Conservation (phyloP, 2,329 filamentous ascomycete species). For the Pleoardoris graminearum region DNA sequence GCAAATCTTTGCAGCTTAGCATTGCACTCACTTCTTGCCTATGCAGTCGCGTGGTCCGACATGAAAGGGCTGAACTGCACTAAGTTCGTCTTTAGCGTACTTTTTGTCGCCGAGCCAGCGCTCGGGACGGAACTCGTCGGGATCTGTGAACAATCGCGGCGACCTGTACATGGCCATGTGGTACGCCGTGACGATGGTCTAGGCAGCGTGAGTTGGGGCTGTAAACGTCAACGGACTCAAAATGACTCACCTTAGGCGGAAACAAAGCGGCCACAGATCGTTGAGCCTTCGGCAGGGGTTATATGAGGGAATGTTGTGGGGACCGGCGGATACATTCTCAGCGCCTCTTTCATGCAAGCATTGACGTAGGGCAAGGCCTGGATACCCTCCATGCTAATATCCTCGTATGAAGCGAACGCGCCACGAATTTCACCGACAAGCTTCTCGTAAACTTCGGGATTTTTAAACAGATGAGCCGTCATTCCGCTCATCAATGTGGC, state of each 20-base stretch:
- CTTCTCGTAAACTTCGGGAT: slow-evolving; percentile 30
- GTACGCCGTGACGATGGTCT: background rate
- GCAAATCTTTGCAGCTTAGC: too few species aligned
- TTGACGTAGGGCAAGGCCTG: slow-evolving; percentile 42
- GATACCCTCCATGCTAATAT: slow-evolving; percentile 41
- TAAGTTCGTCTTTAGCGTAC: slow-evolving; percentile 34
- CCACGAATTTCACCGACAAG: slow-evolving; percentile 35
- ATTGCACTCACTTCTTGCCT: slow-evolving; percentile 40
- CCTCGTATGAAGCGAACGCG: slow-evolving; percentile 27
- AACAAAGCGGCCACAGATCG: slow-evolving; percentile 44
- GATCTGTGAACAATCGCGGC: slow-evolving; percentile 39
- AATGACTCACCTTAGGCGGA: slow-evolving; percentile 32
- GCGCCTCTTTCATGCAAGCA: slow-evolving; percentile 47
- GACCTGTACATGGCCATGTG: slow-evolving; percentile 20
- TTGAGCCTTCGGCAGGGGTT: slow-evolving; percentile 42
- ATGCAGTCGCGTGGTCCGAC: slow-evolving; percentile 48
- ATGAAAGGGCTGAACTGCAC: slow-evolving; percentile 50
- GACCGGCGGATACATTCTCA: slow-evolving; percentile 50
- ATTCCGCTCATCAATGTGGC: slow-evolving; percentile 47
- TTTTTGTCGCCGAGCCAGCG: slow-evolving; percentile 43
- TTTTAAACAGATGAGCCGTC: slow-evolving; percentile 41
- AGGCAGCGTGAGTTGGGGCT: background rate
- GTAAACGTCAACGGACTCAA: background rate
- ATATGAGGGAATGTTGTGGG: slow-evolving; percentile 39
- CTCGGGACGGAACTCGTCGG: slow-evolving; percentile 46